These are phyloP conservation scores for Tulasnella sp. DNA, from an alignment of 768 basidiomycete genomes.

Conservation along the genomic window DNA sequence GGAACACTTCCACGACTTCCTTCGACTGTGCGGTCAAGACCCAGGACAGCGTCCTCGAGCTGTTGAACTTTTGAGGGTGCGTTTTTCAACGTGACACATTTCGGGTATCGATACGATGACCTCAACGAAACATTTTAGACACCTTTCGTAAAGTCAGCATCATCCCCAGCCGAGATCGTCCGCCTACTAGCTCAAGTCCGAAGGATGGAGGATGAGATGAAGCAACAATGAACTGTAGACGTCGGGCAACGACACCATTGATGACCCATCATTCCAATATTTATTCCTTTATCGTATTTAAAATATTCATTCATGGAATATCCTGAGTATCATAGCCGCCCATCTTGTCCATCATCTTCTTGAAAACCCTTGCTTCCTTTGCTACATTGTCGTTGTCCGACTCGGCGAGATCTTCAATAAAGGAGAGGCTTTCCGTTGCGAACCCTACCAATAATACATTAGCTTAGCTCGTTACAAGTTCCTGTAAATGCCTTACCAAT, in stretches of 20 bases:
- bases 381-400: constrained; percentile 84
- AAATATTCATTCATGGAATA: neutral
- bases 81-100: constrained; percentile 23
- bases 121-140: neutral
- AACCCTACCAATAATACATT: constrained; percentile 44
- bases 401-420: constrained; percentile 80
- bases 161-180: constrained; percentile 11
- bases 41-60: constrained; percentile 49
- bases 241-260: neutral
- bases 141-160: constrained; percentile 3
- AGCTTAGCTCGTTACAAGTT: neutral
- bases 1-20: constrained; percentile 63
- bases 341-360: constrained; percentile 30
- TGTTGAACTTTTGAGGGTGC: constrained; percentile 50
- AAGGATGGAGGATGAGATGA: constrained; percentile 11
- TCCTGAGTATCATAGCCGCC: constrained; percentile 25
- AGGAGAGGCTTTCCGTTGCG: constrained; percentile 71
- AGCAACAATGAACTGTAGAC: neutral
- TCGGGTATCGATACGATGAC: neutral
- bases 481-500: constrained; percentile 43
- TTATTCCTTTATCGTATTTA: constrained; percentile 1
- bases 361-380: constrained; percentile 43
- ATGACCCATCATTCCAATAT: neutral
- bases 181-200: constrained; percentile 2
- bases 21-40: constrained; percentile 58